Base-by-base conservation (phyloP, 768 basidiomycete genomes). In the Ramaria rubella region DNA sequence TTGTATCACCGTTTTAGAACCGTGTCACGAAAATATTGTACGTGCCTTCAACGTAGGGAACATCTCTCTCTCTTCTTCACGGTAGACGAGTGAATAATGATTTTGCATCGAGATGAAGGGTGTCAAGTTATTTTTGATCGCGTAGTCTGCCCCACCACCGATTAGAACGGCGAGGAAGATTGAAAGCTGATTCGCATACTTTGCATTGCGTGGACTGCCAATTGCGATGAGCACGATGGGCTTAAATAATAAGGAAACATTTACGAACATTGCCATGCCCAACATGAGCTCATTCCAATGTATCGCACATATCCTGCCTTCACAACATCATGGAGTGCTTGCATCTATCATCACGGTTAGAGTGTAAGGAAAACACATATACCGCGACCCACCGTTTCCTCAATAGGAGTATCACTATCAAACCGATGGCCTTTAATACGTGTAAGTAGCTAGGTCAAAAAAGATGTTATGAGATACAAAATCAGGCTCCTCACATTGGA, bases 21-120 rank as follows among this genome's bases (percentile, higher is more conserved):
- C 21, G 12, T 49, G n/a, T 34, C 26, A 31, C 27, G 4, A 23
- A 15, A 30, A 21, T 21, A 11, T 46, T n/a, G 17, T 43, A 40
- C 24, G 23, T 33, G 77, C 79, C 70, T 80, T 79, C 31, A 81
- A 67, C 1, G 77, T 77, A 2, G 83, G 83, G 61, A 83, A 79
- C 80, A 82, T 81, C 61, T 81, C 81, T 1, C 80, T 70, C 62
- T 82, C 83, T 62, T 86, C 83, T 64, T 86, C 85, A 15, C 84
- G 72, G 61, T 86, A 86, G 12, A 81, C 63, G 8, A 82, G 66
- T 58, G 70, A 81, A 65, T 86, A 78, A 57, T 82, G 81, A 62
- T 86, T 86, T 65, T 86, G 84, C 83, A 85, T 83, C 1, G 80
- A 81, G 63, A 85, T 81, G 68, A 86, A 85, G 1, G 79, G 79